Evolutionary conservation across 2,329 filamentous ascomycete genomes (phyloP).

Genomic region (Colletotrichum sp.): DNA sequence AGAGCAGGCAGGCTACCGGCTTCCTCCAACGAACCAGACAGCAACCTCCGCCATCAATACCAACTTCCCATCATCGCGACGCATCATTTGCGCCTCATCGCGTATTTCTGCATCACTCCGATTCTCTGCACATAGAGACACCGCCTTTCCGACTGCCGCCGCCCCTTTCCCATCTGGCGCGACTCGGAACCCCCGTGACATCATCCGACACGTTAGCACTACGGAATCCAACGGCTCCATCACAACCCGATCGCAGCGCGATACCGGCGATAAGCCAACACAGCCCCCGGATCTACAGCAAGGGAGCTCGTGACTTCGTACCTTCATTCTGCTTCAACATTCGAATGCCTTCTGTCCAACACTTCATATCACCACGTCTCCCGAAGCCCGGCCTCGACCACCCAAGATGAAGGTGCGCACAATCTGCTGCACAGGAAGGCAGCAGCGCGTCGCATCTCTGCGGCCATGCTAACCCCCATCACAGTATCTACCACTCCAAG

Average conservation of each 20-base stretch:
- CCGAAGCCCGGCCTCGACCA: conserved; percentile 5
- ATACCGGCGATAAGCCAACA: conserved; percentile 16
- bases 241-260: conserved; percentile 8
- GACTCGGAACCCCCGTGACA: conserved; percentile 19
- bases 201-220: conserved; percentile 18
- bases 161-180: conserved; percentile 8
- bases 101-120: neutral
- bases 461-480: conserved; percentile 9
- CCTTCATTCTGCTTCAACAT: neutral
- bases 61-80: neutral
- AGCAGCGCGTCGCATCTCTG: neutral
- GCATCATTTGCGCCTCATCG: neutral
- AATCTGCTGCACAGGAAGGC: conserved; percentile 2
- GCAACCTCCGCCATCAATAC: neutral
- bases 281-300: neutral
- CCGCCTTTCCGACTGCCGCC: conserved; percentile 1
- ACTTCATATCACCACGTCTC: neutral
- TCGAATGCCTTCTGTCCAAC: conserved; percentile 1
- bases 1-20: conserved; percentile 4
- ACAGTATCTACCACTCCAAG: conserved; percentile 88
- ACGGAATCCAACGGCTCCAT: conserved; percentile 16
- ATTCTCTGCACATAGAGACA: conserved; percentile 4
- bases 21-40: conserved; percentile 10
- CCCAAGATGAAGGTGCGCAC: conserved; percentile 24
- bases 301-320: neutral